Percentiles rank a stretch among this genome's conserved stretches.
Evolutionary conservation across 108 stramenopile species (phyloP).

Genomic region (Schizochytrium sp.): DNA sequence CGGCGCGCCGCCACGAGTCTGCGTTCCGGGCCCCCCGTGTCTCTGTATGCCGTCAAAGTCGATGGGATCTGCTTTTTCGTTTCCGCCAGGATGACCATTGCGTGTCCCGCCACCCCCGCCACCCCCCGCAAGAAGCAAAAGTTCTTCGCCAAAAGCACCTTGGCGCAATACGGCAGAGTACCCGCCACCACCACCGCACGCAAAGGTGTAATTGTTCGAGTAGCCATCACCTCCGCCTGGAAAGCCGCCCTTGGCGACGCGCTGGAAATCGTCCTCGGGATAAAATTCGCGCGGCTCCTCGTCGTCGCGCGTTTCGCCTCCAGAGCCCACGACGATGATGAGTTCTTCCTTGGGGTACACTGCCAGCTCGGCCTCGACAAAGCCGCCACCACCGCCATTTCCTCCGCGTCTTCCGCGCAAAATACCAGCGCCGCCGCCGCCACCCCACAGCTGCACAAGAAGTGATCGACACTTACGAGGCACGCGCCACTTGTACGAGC

Average conservation of each 20-base stretch:
- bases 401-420: conserved; percentile 38
- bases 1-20: conserved; percentile 30
- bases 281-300: conserved; percentile 23
- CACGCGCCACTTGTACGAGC: conserved; percentile 28
- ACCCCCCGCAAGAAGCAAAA: conserved; percentile 39
- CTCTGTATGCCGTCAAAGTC: conserved; percentile 35
- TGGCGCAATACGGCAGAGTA: conserved; percentile 29
- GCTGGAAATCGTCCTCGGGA: conserved; percentile 26
- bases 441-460: conserved; percentile 48
- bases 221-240: conserved; percentile 48
- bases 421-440: conserved; percentile 41
- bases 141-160: background rate
- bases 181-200: conserved; percentile 48
- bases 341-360: conserved; percentile 29
- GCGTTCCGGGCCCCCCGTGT: conserved; percentile 41
- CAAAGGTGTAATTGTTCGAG: conserved; percentile 42
- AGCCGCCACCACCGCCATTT: conserved; percentile 47
- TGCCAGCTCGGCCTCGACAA: conserved; percentile 39
- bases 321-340: conserved; percentile 42
- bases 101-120: conserved; percentile 50
- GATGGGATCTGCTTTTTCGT: conserved; percentile 36
- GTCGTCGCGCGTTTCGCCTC: conserved; percentile 38
- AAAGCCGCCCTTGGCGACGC: conserved; percentile 40
- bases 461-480: background rate
- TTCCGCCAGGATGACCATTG: conserved; percentile 40